phyloP scores from a whole-genome alignment of 352 stramenopile genomes.

The Phytopythium oedochilum region DNA sequence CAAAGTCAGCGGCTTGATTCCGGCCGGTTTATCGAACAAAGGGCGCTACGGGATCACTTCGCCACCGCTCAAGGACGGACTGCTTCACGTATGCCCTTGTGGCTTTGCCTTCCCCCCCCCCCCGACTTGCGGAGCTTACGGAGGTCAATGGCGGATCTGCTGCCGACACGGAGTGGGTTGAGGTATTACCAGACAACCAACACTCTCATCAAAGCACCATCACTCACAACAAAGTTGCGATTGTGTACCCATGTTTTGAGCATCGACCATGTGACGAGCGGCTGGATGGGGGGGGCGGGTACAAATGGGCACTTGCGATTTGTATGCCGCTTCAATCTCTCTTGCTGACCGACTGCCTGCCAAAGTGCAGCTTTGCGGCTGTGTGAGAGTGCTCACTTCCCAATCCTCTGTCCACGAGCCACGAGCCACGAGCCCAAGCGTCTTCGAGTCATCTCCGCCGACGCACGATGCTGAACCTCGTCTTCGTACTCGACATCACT shows the following conservation, averaged over 20 bases:
- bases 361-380: neutral
- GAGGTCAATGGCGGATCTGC: no score
- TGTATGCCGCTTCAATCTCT: neutral
- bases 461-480: slow-evolving; percentile 55
- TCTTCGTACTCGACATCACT: slow-evolving; percentile 71
- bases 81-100: no score
- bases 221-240: neutral
- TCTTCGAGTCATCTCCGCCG: neutral
- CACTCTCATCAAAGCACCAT: neutral
- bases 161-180: no score
- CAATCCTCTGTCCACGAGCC: neutral
- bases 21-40: no score
- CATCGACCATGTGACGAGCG: neutral
- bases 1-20: no score
- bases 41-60: no score
- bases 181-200: no score
- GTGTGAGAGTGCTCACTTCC: neutral
- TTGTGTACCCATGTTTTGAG: neutral
- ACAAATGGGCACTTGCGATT: neutral
- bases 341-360: neutral
- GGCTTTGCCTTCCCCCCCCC: no score
- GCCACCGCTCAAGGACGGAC: no score
- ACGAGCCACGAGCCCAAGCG: neutral
- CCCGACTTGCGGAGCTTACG: no score
- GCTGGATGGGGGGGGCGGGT: neutral